These are phyloP conservation scores for Cystobasidium sp. DNA, from an alignment of 1,284 basidiomycete genomes.

Conservation along the genomic window DNA sequence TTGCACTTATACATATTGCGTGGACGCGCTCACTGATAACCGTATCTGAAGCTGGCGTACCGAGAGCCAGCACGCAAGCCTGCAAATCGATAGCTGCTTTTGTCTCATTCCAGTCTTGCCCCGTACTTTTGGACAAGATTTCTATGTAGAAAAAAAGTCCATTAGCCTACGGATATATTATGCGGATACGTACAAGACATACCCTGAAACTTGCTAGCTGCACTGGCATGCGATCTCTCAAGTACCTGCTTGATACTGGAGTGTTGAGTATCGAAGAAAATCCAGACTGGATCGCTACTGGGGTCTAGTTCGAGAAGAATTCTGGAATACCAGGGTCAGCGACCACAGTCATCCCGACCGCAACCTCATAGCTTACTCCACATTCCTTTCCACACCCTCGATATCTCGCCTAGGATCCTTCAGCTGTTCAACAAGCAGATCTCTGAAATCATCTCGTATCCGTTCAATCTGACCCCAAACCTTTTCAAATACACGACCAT, in stretches of 20 bases:
- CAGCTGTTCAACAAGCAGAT: constrained; percentile 73
- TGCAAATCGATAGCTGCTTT: constrained; percentile 57
- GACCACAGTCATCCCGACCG: background rate
- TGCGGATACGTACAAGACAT: constrained; percentile 47
- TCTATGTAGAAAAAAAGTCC: background rate
- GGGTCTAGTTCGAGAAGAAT: constrained; percentile 81
- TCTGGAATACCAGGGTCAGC: constrained; percentile 59
- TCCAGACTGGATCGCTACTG: constrained; percentile 85
- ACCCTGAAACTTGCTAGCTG: constrained; percentile 67
- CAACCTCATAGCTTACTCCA: constrained; percentile 71
- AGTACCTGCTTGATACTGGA: constrained; percentile 80
- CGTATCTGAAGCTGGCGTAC: constrained; percentile 58
- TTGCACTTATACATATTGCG: background rate
- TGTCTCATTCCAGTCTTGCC: constrained; percentile 60
- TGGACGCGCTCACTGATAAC: constrained; percentile 65
- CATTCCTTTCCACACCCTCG: constrained; percentile 95
- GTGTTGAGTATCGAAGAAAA: constrained; percentile 92
- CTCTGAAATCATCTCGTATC: constrained; percentile 90
- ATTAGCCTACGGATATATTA: background rate
- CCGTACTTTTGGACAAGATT: background rate
- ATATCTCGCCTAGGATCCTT: constrained; percentile 76
- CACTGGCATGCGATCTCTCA: constrained; percentile 68
- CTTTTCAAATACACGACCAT: constrained; percentile 90
- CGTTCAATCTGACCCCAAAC: constrained; percentile 95
- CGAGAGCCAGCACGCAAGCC: constrained; percentile 53